A percentile compares a stretch with the other conserved stretches of the same genome.
Evolutionary conservation across 129 eudicot species (phyloP).

Genomic region (Chrysanthemum seticuspe): DNA sequence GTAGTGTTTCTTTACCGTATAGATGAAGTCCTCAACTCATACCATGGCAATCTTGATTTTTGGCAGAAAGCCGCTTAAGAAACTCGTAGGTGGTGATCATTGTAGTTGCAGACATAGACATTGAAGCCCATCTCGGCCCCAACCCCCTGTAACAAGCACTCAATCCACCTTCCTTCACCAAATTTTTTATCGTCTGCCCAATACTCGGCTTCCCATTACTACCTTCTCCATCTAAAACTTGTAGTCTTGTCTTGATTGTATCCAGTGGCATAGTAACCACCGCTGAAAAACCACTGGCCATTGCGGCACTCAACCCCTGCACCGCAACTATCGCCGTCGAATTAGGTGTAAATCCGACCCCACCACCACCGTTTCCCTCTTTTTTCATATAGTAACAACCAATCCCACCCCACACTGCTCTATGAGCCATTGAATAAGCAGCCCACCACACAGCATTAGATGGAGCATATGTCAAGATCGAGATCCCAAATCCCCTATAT

Average conservation of each 20-base stretch:
- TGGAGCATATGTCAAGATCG: slow-evolving; percentile 81
- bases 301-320: slow-evolving; percentile 71
- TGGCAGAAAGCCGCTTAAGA: slow-evolving; percentile 71
- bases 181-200: slow-evolving; percentile 51
- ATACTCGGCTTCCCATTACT: slow-evolving; percentile 45
- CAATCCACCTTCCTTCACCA: slow-evolving; percentile 85
- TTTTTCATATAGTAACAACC: slow-evolving; percentile 52
- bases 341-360: slow-evolving; percentile 51
- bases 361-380: slow-evolving; percentile 37
- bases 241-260: slow-evolving; percentile 81
- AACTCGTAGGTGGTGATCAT: slow-evolving; percentile 96
- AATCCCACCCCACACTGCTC: slow-evolving; percentile 61
- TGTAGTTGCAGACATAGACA: slow-evolving; percentile 85
- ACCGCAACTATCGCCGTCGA: slow-evolving; percentile 60
- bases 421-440: slow-evolving; percentile 57
- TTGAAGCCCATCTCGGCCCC: slow-evolving; percentile 92
- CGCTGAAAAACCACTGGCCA: slow-evolving; percentile 92
- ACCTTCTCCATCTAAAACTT: slow-evolving; percentile 73
- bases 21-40: slow-evolving; percentile 28
- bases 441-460: slow-evolving; percentile 97
- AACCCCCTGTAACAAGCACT: slow-evolving; percentile 90
- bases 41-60: slow-evolving; percentile 43
- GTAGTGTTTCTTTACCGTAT: slow-evolving; percentile 22
- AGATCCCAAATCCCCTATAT: slow-evolving; percentile 84
- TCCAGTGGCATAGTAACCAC: slow-evolving; percentile 88